Conservation (phyloP, 371 early-diverging fungal species). For the Zychaea mexicana region DNA sequence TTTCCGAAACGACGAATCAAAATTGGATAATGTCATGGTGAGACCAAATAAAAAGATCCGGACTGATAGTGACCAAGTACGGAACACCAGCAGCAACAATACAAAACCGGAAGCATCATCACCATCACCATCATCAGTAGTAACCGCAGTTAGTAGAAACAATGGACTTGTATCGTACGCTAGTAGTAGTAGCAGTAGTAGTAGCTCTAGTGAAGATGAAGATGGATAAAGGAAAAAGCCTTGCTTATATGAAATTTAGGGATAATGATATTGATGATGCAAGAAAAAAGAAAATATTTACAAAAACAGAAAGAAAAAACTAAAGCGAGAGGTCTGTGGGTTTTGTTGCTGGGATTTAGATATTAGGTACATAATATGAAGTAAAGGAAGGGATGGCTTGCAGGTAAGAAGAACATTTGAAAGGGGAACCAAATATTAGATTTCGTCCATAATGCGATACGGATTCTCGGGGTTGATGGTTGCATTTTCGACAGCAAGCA, state of each 20-base stretch:
- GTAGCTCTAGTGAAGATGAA: neutral
- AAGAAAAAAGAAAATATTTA: neutral
- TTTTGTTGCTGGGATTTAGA: neutral
- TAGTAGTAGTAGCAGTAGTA: neutral
- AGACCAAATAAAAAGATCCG: slow-evolving; percentile 10
- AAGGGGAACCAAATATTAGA: slow-evolving; percentile 3
- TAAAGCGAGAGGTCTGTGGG: neutral
- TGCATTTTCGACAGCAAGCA: slow-evolving; percentile 25
- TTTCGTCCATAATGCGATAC: slow-evolving; percentile 28
- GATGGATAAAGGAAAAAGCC: neutral
- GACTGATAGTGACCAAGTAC: neutral
- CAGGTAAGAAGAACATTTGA: neutral
- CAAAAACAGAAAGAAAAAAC: neutral
- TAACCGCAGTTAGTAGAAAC: too few relatives aligned
- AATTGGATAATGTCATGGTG: slow-evolving; percentile 6
- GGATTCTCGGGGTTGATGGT: slow-evolving; percentile 21
- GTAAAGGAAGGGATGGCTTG: too few relatives aligned
- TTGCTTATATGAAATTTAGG: neutral
- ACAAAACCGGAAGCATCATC: neutral
- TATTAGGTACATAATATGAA: neutral
- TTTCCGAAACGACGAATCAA: neutral
- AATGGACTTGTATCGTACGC: slow-evolving; percentile 1
- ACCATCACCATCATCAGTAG: too few relatives aligned
- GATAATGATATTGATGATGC: neutral
- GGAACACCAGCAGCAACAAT: neutral